Evolutionary conservation across 2,329 filamentous ascomycete genomes (phyloP), one percentile per base, ranked within the genome.

Genomic region (Alternaria brassicicola): DNA sequence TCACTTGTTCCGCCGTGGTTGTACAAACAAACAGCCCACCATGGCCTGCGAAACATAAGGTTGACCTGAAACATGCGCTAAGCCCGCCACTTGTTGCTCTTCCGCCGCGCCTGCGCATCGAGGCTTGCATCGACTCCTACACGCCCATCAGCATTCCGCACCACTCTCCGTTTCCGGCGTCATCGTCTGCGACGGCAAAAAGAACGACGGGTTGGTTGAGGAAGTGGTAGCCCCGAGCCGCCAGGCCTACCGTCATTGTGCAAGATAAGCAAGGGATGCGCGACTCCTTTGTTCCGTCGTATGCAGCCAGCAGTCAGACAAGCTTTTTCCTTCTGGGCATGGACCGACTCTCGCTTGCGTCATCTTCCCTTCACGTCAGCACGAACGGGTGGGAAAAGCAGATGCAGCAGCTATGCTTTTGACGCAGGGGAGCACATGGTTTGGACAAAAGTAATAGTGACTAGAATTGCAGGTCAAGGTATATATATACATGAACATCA

Each of bases 1-100:
- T 56, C 59, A 38, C 6, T 50, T 15, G 51, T 23, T 23, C 36
- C 17, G 39, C 5, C 31, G 39, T 38, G 35, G 55, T 59, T 43
- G 55, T 52, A 55, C 59, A 45, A 57, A 61, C 55, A 51, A 57
- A 61, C 55, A 51, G 56, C 52, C 50, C 54, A 52, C 51, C 52
- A 45, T 52, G 26, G 33, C 53, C 46, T 36, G 48, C 50, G 21
- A 47, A 55, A 64, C 55, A 62, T 55, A 60, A 41, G 52, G 52
- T 53, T 55, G 47, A 60, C 38, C 48, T 65, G 65, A 68, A 68
- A 68, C 65, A 62, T 30, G 53, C 52, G 46, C 62, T 59, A 65
- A 57, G 30, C 36, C 58, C 49, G 62, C 52, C 62, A 49, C 52
- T 39, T 47, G 48, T 38, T 45, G 39, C 39, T 48, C 41, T 52